phyloP scores from a whole-genome alignment of 768 basidiomycete species.

The Hortiboletus flavorubellus region DNA sequence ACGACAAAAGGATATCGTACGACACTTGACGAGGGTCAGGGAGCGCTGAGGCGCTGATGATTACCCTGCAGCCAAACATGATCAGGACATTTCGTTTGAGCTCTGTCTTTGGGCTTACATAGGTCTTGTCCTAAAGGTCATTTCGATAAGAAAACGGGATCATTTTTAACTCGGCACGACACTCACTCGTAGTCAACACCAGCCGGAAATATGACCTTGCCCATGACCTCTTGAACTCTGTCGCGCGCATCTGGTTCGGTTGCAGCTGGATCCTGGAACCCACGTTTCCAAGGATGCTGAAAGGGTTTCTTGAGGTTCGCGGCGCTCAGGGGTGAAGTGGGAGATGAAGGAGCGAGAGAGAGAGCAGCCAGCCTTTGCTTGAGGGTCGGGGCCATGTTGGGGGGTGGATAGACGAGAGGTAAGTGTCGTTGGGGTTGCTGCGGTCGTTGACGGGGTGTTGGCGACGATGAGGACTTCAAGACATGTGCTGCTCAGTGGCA shows the following conservation, averaged over 20 bases:
- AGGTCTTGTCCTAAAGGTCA: slow-evolving; percentile 65
- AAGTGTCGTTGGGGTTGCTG: not conserved
- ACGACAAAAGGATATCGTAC: slow-evolving; percentile 76
- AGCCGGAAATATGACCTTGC: slow-evolving; percentile 79
- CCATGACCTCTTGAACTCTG: slow-evolving; percentile 61
- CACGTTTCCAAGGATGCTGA: slow-evolving; percentile 53
- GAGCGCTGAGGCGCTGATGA: slow-evolving; percentile 77
- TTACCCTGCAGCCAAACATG: slow-evolving; percentile 54
- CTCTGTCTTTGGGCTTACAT: slow-evolving; percentile 52
- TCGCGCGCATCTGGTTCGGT: slow-evolving; percentile 34
- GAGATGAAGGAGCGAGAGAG: slow-evolving; percentile 50
- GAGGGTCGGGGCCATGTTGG: slow-evolving; percentile 40
- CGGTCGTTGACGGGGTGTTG: not conserved
- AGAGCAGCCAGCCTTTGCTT: slow-evolving; percentile 69
- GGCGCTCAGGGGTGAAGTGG: slow-evolving; percentile 34
- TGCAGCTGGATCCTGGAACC: slow-evolving; percentile 23
- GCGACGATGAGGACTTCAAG: not conserved
- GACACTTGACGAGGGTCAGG: slow-evolving; percentile 75
- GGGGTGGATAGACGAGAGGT: not conserved
- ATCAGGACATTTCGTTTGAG: slow-evolving; percentile 1
- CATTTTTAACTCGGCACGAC: not conserved
- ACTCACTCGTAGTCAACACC: slow-evolving; percentile 88
- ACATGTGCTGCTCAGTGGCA: slow-evolving; percentile 13
- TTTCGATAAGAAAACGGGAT: slow-evolving; percentile 16
- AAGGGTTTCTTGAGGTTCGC: slow-evolving; percentile 38